Percentiles rank a stretch among this genome's conserved stretches.
These are phyloP conservation scores for Aspergillus thermomutatus DNA, from an alignment of 2,329 filamentous ascomycete genomes.

Conservation along the genomic window DNA sequence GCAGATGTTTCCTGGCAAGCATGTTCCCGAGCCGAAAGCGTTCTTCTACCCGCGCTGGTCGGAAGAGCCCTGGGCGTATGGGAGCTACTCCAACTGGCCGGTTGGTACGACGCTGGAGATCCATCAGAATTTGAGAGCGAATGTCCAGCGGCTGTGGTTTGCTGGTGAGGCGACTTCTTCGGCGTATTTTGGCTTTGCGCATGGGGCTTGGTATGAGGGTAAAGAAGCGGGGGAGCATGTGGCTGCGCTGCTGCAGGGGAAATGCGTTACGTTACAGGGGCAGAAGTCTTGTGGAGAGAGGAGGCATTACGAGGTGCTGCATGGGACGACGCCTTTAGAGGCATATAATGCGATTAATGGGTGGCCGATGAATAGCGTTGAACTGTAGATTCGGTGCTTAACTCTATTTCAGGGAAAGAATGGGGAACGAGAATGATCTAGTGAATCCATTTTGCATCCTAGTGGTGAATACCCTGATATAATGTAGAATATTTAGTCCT, in stretches of 20 bases:
- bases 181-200: slow-evolving; percentile 63
- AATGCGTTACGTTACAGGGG: slow-evolving; percentile 12
- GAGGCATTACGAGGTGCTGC: slow-evolving; percentile 25
- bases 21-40: slow-evolving; percentile 56
- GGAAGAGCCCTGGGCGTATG: slow-evolving; percentile 49
- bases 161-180: slow-evolving; percentile 62
- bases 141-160: slow-evolving; percentile 60
- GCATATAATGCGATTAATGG: slow-evolving; percentile 29
- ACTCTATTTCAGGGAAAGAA: too few relatives aligned
- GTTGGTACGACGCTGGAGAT: slow-evolving; percentile 59
- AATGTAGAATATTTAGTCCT: too few relatives aligned
- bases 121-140: slow-evolving; percentile 65
- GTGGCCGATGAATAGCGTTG: slow-evolving; percentile 27
- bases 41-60: slow-evolving; percentile 63
- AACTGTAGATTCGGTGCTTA: slow-evolving; percentile 5
- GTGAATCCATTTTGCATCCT: too few relatives aligned
- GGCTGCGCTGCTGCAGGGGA: slow-evolving; percentile 22
- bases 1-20: slow-evolving; percentile 59
- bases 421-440: too few relatives aligned
- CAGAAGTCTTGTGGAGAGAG: slow-evolving; percentile 17
- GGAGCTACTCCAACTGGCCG: slow-evolving; percentile 69
- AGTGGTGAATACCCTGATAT: too few relatives aligned
- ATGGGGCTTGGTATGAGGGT: slow-evolving; percentile 60
- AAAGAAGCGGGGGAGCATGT: slow-evolving; percentile 44
- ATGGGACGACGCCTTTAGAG: slow-evolving; percentile 28